Evolutionary conservation across 805 yeast species (phyloP).

Genomic region (Cyberlindnera nakhonratchasimensis): DNA sequence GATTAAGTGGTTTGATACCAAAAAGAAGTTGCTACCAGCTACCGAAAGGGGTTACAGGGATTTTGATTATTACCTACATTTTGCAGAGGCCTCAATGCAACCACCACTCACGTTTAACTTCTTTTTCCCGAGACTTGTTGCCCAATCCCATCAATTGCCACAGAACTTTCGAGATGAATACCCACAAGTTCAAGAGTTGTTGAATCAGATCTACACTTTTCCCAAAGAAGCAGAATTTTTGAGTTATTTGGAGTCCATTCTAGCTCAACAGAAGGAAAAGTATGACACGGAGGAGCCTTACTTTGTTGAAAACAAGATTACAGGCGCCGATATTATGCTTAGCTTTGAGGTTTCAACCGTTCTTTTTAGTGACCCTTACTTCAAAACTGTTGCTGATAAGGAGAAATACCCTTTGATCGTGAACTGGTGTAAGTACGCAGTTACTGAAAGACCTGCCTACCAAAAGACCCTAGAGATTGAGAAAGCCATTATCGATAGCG

Average conservation of each 20-base stretch:
- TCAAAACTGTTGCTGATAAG: neutral
- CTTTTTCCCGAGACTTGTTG: conserved; percentile 21
- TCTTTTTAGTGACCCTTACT: neutral
- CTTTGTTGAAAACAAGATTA: conserved; percentile 45
- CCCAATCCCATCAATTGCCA: conserved; percentile 42
- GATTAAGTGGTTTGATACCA: conserved; percentile 45
- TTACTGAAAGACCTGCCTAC: neutral
- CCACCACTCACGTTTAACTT: conserved; percentile 38
- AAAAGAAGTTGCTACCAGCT: conserved; percentile 34
- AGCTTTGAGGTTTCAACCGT: neutral
- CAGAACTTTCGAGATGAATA: conserved; percentile 34
- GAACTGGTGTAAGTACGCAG: neutral
- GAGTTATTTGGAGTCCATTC: conserved; percentile 36
- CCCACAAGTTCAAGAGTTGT: conserved; percentile 39
- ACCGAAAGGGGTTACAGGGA: conserved; percentile 36
- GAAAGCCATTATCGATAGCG: neutral
- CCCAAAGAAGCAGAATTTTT: conserved; percentile 34
- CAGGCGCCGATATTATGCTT: conserved; percentile 50
- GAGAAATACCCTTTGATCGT: neutral
- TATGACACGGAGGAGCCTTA: conserved; percentile 19
- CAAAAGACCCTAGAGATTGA: neutral
- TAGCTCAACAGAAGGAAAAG: conserved; percentile 3
- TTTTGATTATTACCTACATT: conserved; percentile 50
- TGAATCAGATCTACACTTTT: conserved; percentile 45
- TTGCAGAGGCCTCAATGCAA: conserved; percentile 57